These are phyloP conservation scores for Claviceps quebecensis DNA, from an alignment of 2,329 filamentous ascomycete species.

Conservation along the genomic window DNA sequence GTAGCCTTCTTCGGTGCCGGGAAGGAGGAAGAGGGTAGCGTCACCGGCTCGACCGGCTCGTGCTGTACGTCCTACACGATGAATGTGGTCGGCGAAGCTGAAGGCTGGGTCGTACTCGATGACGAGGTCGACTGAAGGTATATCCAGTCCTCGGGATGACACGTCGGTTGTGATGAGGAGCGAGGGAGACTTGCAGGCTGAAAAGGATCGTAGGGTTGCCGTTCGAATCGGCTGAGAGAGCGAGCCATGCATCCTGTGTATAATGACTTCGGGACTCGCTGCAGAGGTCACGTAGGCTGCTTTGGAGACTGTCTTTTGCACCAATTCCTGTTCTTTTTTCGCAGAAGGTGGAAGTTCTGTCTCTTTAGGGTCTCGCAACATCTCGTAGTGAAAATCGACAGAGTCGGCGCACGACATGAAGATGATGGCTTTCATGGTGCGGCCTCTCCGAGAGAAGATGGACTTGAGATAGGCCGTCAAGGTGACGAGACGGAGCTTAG, in stretches of 20 bases:
- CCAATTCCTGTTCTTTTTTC: conserved; percentile 21
- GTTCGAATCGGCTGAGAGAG: conserved; percentile 79
- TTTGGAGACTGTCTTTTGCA: conserved; percentile 49
- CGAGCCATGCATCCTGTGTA: conserved; percentile 86
- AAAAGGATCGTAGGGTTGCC: conserved; percentile 69
- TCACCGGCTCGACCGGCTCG: conserved; percentile 81
- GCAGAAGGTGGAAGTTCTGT: conserved; percentile 14
- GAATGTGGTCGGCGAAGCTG: conserved; percentile 81
- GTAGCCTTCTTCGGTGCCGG: conserved; percentile 86
- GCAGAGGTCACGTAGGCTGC: conserved; percentile 60
- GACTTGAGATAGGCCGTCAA: conserved; percentile 73
- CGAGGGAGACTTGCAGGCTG: conserved; percentile 56
- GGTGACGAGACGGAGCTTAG: conserved; percentile 82
- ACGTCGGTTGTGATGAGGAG: conserved; percentile 92
- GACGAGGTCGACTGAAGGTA: conserved; percentile 88
- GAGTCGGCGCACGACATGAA: conserved; percentile 96
- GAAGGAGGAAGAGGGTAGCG: conserved; percentile 78
- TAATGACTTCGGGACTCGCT: conserved; percentile 56
- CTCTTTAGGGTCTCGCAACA: conserved; percentile 42
- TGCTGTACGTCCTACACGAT: conserved; percentile 87
- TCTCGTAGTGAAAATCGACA: conserved; percentile 89
- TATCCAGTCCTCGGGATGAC: conserved; percentile 84
- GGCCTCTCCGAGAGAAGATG: conserved; percentile 74
- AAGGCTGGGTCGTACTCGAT: conserved; percentile 96
- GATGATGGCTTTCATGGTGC: conserved; percentile 91